A percentile compares a stretch with the other conserved stretches of the same genome.
These are phyloP conservation scores for Tausonia pullulans DNA, from an alignment of 1,284 basidiomycete genomes.

Conservation along the genomic window DNA sequence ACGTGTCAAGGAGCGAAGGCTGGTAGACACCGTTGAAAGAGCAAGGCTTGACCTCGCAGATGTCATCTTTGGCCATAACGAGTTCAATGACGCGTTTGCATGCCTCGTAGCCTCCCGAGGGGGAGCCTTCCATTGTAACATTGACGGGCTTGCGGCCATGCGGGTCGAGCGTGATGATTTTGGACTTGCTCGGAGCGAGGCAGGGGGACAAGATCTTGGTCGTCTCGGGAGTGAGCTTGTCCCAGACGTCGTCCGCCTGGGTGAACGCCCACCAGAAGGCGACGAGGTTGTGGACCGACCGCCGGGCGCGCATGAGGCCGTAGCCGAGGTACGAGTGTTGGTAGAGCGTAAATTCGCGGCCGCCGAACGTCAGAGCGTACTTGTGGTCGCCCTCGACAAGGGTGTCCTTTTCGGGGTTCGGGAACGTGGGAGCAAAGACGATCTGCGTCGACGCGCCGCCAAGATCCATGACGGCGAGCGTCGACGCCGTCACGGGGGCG, in stretches of 20 bases:
- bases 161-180: conserved; percentile 58
- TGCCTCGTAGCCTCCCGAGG: conserved; percentile 67
- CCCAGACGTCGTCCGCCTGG: conserved; percentile 33
- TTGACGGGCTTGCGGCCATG: conserved; percentile 44
- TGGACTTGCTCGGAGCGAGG: conserved; percentile 54
- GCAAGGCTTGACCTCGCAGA: conserved; percentile 82
- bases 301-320: conserved; percentile 82
- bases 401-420: conserved; percentile 27
- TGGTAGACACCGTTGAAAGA: conserved; percentile 97
- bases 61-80: conserved; percentile 91
- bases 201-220: conserved; percentile 60
- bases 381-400: conserved; percentile 82
- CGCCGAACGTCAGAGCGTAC: conserved; percentile 71
- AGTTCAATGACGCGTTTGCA: conserved; percentile 78
- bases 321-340: conserved; percentile 96
- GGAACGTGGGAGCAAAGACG: conserved; percentile 45
- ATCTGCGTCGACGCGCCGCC: conserved; percentile 97
- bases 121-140: conserved; percentile 67
- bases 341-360: conserved; percentile 61
- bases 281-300: conserved; percentile 76
- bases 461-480: conserved; percentile 91
- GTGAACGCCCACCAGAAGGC: conserved; percentile 63
- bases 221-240: conserved; percentile 29
- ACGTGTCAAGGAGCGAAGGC: conserved; percentile 82
- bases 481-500: conserved; percentile 36